phyloP scores from a whole-genome alignment of 2,329 filamentous ascomycete genomes.

The Aureobasidium uvarum region DNA sequence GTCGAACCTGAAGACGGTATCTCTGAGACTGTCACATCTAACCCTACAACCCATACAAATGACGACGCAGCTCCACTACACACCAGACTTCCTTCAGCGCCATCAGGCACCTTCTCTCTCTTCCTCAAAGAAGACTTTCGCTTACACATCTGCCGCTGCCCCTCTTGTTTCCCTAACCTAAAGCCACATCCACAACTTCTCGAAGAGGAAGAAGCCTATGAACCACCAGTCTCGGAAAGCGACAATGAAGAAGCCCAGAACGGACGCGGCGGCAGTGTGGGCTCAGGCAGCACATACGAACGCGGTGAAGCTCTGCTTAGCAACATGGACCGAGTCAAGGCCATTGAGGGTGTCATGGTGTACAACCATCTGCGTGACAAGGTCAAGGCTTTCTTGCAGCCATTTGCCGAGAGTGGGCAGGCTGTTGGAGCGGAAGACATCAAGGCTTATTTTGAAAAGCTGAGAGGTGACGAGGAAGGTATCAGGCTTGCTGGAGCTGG shows the following conservation, averaged over 20 bases:
- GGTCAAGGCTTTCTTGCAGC: slow-evolving; percentile 89
- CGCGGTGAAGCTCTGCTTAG: slow-evolving; percentile 89
- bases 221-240: slow-evolving; percentile 73
- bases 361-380: slow-evolving; percentile 96
- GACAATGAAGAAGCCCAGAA: slow-evolving; percentile 53
- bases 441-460: slow-evolving; percentile 91
- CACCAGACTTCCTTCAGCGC: slow-evolving; percentile 54
- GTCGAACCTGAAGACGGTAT: background rate
- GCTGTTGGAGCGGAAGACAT: slow-evolving; percentile 93
- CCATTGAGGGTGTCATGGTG: slow-evolving; percentile 94
- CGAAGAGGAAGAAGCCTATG: slow-evolving; percentile 92
- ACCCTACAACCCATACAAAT: slow-evolving; percentile 27
- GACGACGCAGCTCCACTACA: slow-evolving; percentile 30
- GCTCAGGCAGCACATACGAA: slow-evolving; percentile 81
- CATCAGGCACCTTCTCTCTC: slow-evolving; percentile 66
- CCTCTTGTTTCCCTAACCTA: slow-evolving; percentile 73
- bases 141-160: slow-evolving; percentile 76
- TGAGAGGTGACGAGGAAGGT: slow-evolving; percentile 80
- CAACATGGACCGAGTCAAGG: slow-evolving; percentile 86
- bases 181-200: slow-evolving; percentile 73
- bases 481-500: slow-evolving; percentile 62
- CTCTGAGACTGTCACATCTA: background rate
- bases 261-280: slow-evolving; percentile 53
- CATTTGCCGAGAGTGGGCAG: slow-evolving; percentile 87
- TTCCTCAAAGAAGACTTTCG: slow-evolving; percentile 81